Base-by-base conservation (phyloP, 2,329 filamentous ascomycete genomes). In the Cladosporium colombiae region DNA sequence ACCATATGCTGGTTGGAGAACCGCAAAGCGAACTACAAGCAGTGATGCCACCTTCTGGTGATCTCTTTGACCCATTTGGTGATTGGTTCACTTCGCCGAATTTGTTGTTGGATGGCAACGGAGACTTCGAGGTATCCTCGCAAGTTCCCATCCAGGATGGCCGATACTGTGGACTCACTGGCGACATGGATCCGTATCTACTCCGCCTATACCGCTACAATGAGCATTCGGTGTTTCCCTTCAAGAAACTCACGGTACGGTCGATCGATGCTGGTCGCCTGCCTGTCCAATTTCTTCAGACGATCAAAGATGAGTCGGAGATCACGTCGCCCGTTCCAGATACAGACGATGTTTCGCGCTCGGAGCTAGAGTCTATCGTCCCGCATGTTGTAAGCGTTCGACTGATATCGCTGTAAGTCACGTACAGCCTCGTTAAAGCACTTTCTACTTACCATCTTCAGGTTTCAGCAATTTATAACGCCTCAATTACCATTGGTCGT, bases 231-330 rank as follows among this genome's bases (percentile, higher is more conserved):
- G 49, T 52, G 11, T 52, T 52, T 27, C 23, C 49, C 6, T 52
- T 52, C 49, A 52, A 52, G 49, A 52, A 52, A 52, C 49, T 52
- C 23, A 52, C 49, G 25, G 23, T 52, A 16, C 49, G 49, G 23
- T 52, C 49, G 6, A 52, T 52, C 21, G 49, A 52, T 27, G 49
- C 49, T 18, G 49, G 49, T 27, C 49, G 25, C 27, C 16, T 52
- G 21, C 49, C 49, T 13, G 16, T 52, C 6, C 49, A 52, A 18
- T 52, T 52, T 18, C 49, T 52, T 16, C 49, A 52, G 4, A 18
- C 13, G 14, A 52, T 52, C 49, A 27, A 27, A 2, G 49, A 52
- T 11, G 49, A 52, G 23, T 27, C 49, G 16, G 21, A 52, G 11
- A 27, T 27, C 16, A 27, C 21, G 25, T 25, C 49, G 11, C 49